Evolutionary conservation across 805 yeast genomes (phyloP), one percentile per base, ranked within the genome.

Genomic region (Zygoascus bituminiphila): DNA sequence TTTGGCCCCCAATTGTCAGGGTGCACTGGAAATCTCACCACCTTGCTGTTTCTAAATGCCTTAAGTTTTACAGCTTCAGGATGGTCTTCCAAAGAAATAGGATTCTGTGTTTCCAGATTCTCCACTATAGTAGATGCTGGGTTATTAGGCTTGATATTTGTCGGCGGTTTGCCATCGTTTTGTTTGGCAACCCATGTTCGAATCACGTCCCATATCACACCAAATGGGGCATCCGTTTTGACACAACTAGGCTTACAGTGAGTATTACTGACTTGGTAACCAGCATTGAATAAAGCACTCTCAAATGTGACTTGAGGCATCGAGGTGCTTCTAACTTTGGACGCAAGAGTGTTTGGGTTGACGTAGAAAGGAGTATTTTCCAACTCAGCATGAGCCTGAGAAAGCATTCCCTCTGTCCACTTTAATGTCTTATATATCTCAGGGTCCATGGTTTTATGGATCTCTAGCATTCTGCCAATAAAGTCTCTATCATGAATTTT

Each of bases 1-100:
- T 46, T 48, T 12, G 98, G 99, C 1, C 99, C 99, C 99, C 99
- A 93, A 63, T 86, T 82, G 62, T 85, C 86, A 14, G 99, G 99
- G 61, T 89, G 91, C 61, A 81, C 88, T 63, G 89, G 98, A 66
- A 76, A 91, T 58, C 96, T 74, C 12, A 88, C 88, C 62, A 91
- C 78, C 66, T 88, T 88, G 50, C 87, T 74, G 54, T 77, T 81
- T 59, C 96, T 75, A 47, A 87, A 69, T 48, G 66, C 70, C 56
- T 78, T 79, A 48, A 88, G 67, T 44, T 69, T 73, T 17, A 69
- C 73, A 51, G 88, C 77, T 66, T 46, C 75, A 76, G 65, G 81
- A 79, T 36, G 75, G 67, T 46, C 50, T 21, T 78, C 81, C 58
- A 91, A 88, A 33, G 82, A 77, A 48, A 65, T 63, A 26, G 56